Base-by-base conservation (phyloP, 139 green algal species). In the Volvox africanus region DNA sequence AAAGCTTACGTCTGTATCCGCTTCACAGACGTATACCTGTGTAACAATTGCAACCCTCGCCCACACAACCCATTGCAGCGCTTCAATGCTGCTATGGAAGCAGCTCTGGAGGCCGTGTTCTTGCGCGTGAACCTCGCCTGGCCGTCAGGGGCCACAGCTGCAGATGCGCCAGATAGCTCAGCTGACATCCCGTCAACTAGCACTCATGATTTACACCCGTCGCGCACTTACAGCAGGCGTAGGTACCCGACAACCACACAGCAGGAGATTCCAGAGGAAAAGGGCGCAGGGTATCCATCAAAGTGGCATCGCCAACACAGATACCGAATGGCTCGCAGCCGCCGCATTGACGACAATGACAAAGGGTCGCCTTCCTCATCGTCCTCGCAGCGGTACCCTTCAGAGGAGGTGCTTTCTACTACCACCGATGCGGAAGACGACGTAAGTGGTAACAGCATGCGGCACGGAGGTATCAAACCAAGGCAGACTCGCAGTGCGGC, bases 61-160 rank as follows among this genome's bases (percentile, higher is more conserved):
- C 44, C 44, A 9, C 9, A 55, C 44, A 0, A 55, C 32, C 61
- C 55, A 5, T 19, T 65, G 73, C 87, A 91, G 87, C 61, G 61
- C 32, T 91, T 91, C 76, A 86, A 65, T 61, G n/a, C 61, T 19
- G 76, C 61, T 1, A 86, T 91, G 87, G 87, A 91, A 11, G 21
- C 87, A 24, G 87, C 87, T 17, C 76, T 91, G 76, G 87, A 91
- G 0, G 76, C 61, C 0, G 0, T 91, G 0, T 91, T 91, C 26
- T 44, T 75, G 0, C 75, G 71, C 2, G 28, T 91, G 17, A 67
- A 79, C 33, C 61, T 91, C 12, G 24, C 76, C 12, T 86, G 76
- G 87, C 80, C 80, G 50, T 37, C 78, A 22, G 78, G 78, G 11
- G 36, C 30, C 20, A 22, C 32, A 35, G 32, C 75, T 24, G 14